These are phyloP conservation scores for Jaapia argillacea DNA, from an alignment of 768 basidiomycete genomes.

Conservation along the genomic window DNA sequence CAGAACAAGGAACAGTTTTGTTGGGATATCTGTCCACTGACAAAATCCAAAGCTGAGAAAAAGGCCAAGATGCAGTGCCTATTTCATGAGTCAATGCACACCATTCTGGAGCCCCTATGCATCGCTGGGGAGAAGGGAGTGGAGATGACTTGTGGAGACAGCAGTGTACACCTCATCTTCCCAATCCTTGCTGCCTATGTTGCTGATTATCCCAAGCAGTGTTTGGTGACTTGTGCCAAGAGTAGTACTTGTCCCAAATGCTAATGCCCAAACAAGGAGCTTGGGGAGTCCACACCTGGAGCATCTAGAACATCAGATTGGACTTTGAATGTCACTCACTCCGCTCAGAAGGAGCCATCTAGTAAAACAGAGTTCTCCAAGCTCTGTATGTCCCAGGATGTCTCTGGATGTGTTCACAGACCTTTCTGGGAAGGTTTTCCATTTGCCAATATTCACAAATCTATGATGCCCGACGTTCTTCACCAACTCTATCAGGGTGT, in stretches of 20 bases:
- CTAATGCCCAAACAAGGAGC: conserved; percentile 1
- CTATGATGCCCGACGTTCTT: conserved; percentile 9
- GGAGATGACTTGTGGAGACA: conserved; percentile 11
- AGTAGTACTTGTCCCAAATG: conserved; percentile 8
- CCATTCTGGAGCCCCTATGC: conserved; percentile 10
- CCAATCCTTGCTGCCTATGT: conserved; percentile 16
- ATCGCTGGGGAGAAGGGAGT: conserved; percentile 10
- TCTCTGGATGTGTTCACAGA: conserved; percentile 1
- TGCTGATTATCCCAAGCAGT: conserved; percentile 16
- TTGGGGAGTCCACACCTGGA: conserved; percentile 6
- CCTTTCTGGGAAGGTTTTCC: conserved; percentile 12
- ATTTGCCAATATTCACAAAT: conserved; percentile 8
- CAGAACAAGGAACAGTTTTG: conserved; percentile 1
- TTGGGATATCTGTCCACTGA: conserved; percentile 10
- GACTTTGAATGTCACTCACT: not conserved
- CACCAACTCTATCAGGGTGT: too few relatives aligned
- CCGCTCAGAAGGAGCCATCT: conserved; percentile 8
- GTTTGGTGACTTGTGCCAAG: conserved; percentile 10
- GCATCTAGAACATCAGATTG: conserved; percentile 1
- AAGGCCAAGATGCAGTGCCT: conserved; percentile 9
- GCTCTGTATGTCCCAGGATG: not conserved
- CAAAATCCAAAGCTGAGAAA: conserved; percentile 1
- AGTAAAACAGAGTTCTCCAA: conserved; percentile 8
- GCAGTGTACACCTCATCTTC: conserved; percentile 6
- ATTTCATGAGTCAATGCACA: conserved; percentile 14